Base-by-base conservation (phyloP, 176 grass and related monocot species). In the Triticum dicoccoides region DNA sequence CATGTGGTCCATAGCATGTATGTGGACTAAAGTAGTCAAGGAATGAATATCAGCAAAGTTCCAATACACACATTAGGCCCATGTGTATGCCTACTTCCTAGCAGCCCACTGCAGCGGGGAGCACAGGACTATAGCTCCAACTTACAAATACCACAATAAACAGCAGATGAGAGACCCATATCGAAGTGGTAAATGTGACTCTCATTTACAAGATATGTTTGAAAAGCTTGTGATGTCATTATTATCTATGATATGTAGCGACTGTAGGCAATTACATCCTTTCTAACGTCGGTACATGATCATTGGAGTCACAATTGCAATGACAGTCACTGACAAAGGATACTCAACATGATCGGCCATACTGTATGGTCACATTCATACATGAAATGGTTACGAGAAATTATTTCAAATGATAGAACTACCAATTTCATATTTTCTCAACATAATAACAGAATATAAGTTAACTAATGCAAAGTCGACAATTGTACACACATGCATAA, bases 401-500 rank as follows among this genome's bases (percentile, higher is more conserved):
- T 41, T 65, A 45, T 42, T 84, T 65, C 13, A 69, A 86, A 47
- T 58, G 80, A 67, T 37, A 61, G 61, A 87, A 80, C 74, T 18
- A 38, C 3, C 25, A 11, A 49, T 83, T 61, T 83, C 4, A 4
- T 73, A 41, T 65, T 23, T 79, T 79, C 21, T 71, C 0, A 12
- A 84, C 27, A 82, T 38, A 49, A 77, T 7, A 63, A 24, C 5
- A 3, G 61, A 73, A 39, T 47, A 39, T 47, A 11, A 41, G 7
- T 76, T 81, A 30, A 77, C 67, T 69, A 47, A 54, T 71, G 45
- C 45, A 37, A 76, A 58, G 29, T 23, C 79, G 83, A 83, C 10
- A 73, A 6, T 47, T 41, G 29, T 80, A 49, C n/a, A 82, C 61
- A 74, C 10, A 69, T 82, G 47, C 65, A 88, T 79, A 84, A 34